Evolutionary conservation across 2,329 filamentous ascomycete genomes (phyloP).

Genomic region (Exophiala aquamarina): DNA sequence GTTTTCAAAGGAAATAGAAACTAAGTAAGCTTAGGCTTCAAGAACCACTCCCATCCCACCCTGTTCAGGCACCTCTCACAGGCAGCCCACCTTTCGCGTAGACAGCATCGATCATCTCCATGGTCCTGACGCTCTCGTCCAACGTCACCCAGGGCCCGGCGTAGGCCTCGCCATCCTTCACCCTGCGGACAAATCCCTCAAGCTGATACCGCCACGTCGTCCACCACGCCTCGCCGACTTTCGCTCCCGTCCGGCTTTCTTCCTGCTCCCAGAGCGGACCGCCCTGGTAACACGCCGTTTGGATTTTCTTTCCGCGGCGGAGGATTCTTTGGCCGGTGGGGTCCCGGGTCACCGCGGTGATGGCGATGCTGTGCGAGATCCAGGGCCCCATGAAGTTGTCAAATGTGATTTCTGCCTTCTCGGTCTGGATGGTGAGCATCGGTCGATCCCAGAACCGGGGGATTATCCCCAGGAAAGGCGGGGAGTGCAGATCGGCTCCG

Average conservation of each 20-base stretch:
- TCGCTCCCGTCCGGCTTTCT: not conserved
- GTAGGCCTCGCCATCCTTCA: conserved; percentile 39
- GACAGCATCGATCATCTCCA: conserved; percentile 49
- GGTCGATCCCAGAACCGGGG: not conserved
- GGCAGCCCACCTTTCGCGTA: conserved; percentile 42
- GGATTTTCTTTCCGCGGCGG: not conserved
- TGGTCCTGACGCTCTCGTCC: conserved; percentile 47
- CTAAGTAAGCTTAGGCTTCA: no score
- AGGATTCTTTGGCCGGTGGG: not conserved
- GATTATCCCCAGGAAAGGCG: not conserved
- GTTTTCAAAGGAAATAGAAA: no score
- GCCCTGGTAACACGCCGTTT: conserved; percentile 3
- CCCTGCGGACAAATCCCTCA: conserved; percentile 50
- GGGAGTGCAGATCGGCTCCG: not conserved
- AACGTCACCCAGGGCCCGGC: conserved; percentile 37
- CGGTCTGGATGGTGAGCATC: conserved; percentile 8
- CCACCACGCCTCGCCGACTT: conserved; percentile 38
- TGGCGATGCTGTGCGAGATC: conserved; percentile 6
- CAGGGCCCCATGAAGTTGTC: conserved; percentile 9
- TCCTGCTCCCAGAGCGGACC: conserved; percentile 7
- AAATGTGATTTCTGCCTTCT: conserved; percentile 6
- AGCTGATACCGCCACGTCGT: conserved; percentile 48
- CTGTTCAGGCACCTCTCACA: not conserved
- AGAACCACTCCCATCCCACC: no score
- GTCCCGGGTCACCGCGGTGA: conserved; percentile 4